Percentiles rank a stretch among this genome's conserved stretches.
Evolutionary conservation across 805 yeast species (phyloP).

Genomic region (Metschnikowia drakensbergensis): DNA sequence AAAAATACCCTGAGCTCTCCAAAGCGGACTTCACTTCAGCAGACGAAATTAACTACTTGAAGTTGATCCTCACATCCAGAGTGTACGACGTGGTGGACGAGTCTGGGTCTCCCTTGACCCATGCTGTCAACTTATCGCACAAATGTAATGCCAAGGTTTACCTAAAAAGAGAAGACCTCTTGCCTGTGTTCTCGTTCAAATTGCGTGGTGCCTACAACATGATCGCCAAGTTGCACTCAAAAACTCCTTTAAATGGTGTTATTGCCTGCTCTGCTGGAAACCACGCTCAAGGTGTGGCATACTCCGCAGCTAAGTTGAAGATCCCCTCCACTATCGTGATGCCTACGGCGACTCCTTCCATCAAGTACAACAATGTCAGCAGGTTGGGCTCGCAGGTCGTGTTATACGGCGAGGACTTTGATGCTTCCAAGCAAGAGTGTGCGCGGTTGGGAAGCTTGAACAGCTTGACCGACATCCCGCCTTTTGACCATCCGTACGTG

Average conservation of each 20-base stretch:
- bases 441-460: slow-evolving; percentile 61
- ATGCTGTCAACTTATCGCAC: slow-evolving; percentile 70
- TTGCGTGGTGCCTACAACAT: slow-evolving; percentile 96
- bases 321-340: slow-evolving; percentile 96
- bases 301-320: slow-evolving; percentile 74
- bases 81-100: slow-evolving; percentile 88
- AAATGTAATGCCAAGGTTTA: slow-evolving; percentile 71
- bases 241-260: slow-evolving; percentile 73
- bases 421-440: slow-evolving; percentile 92
- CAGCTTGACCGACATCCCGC: slow-evolving; percentile 89
- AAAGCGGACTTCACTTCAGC: slow-evolving; percentile 51
- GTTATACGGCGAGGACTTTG: slow-evolving; percentile 89
- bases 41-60: slow-evolving; percentile 87
- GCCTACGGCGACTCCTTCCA: slow-evolving; percentile 97
- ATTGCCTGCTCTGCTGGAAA: slow-evolving; percentile 99
- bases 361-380: slow-evolving; percentile 87
- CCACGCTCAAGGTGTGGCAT: slow-evolving; percentile 99
- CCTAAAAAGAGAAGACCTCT: slow-evolving; percentile 86
- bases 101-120: slow-evolving; percentile 75
- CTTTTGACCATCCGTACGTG: slow-evolving; percentile 96
- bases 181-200: slow-evolving; percentile 95
- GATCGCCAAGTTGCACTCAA: slow-evolving; percentile 77
- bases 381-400: slow-evolving; percentile 94
- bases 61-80: slow-evolving; percentile 83
- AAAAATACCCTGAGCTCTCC: slow-evolving; percentile 44